Evolutionary conservation across 2,329 filamentous ascomycete species (phyloP), one percentile per base, ranked within the genome.

Genomic region (Clonostachys sp.): DNA sequence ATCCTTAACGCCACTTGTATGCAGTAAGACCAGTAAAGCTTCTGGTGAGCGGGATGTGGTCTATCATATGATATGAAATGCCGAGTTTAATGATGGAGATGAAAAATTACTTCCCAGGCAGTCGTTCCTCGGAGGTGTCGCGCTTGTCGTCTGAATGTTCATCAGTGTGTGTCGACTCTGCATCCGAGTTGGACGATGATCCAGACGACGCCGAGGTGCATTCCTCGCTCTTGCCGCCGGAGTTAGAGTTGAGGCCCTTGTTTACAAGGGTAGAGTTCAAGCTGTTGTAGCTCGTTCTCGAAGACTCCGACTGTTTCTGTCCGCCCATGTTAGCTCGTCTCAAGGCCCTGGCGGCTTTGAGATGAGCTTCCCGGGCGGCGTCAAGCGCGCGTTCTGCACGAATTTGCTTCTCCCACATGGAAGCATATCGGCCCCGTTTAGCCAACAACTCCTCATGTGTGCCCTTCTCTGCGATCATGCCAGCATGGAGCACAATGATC

Each of bases 391-490:
- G 78, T 61, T 91, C 86, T 3, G 88, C 87, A 50, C 86, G 80
- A 52, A 88, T 91, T 65, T 96, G 91, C 67, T 91, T 92, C 53
- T 85, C 83, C 91, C 91, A 96, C 83, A 96, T 91, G 50, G 84
- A 84, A 12, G 82, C 80, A 60, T 96, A 96, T 50, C 84, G 82
- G 12, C 89, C 89, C 33, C 81, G 82, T 43, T 79, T 71, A 3
- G 75, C 74, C 6, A 95, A 72, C 5, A 96, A 75, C 56, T 92
- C 83, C 14, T 86, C 78, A 60, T 96, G 91, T 0, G 84, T 91
- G 14, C 90, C 90, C 43, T 79, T 77, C 68, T 95, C 90, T 13
- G 81, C 80, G 45, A 95, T 86, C 42, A 78, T 75, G n/a, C 90
- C 90, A 50, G 83, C 81, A 52, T 87, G 83, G 33, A 91, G 74